phyloP scores from a whole-genome alignment of 306 rosid genomes.

The Cyclanthera cordifolia region DNA sequence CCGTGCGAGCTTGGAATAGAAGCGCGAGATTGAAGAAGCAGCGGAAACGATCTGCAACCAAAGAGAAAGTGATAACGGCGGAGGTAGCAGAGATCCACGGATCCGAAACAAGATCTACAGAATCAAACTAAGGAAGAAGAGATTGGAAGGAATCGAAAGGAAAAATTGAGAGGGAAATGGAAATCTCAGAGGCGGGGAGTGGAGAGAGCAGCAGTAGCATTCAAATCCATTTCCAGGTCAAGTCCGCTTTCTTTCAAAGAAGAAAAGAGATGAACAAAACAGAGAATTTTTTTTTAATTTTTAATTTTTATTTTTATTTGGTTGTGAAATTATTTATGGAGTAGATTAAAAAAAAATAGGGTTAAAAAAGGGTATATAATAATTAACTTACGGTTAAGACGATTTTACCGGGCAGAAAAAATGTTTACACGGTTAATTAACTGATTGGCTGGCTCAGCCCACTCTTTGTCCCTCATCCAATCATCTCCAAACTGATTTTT shows the following conservation, averaged over 20 bases:
- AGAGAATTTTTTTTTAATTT: background rate
- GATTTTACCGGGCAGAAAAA: background rate
- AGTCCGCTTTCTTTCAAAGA: conserved; percentile 8
- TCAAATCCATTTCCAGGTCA: conserved; percentile 20
- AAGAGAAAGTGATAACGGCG: background rate
- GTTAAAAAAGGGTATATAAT: too few species aligned
- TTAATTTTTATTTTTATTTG: background rate
- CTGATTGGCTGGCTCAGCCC: background rate
- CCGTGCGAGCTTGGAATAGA: background rate
- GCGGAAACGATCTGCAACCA: conserved; percentile 7
- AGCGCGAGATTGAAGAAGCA: background rate
- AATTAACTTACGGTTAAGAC: background rate
- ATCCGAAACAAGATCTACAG: conserved; percentile 5
- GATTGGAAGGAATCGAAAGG: background rate
- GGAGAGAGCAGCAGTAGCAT: conserved; percentile 11
- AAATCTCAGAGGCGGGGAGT: conserved; percentile 8
- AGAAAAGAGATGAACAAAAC: background rate
- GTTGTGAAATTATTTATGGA: too few species aligned
- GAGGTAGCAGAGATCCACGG: conserved; percentile 3
- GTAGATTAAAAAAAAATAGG: too few species aligned
- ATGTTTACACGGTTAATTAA: conserved; percentile 5
- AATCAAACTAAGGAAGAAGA: background rate
- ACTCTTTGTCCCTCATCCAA: background rate
- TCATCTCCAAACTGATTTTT: conserved; percentile 3
- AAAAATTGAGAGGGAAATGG: conserved; percentile 1